Evolutionary conservation across 495 filamentous ascomycete genomes (phyloP).

Genomic region (Aspergillus taichungensis): DNA sequence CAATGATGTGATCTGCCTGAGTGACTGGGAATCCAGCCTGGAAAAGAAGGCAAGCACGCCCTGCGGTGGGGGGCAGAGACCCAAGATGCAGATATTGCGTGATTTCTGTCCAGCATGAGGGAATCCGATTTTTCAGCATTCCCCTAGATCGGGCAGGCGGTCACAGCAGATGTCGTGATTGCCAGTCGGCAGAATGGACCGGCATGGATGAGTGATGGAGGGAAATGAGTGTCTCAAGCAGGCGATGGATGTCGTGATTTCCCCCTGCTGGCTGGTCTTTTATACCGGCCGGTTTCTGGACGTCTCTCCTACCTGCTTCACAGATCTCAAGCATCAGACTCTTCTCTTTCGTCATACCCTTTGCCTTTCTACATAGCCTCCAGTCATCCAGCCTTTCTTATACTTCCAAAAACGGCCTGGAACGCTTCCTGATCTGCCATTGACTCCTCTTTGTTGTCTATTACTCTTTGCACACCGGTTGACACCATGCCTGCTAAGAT

Average conservation of each 20-base stretch:
- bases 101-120: slow-evolving; percentile 21
- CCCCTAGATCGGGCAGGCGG: slow-evolving; percentile 23
- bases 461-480: slow-evolving; percentile 1
- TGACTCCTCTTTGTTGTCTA: slow-evolving; percentile 12
- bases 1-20: too few relatives aligned
- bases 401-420: too few relatives aligned
- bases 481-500: slow-evolving; percentile 35
- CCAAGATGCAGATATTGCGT: slow-evolving; percentile 33
- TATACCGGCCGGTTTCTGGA: slow-evolving; percentile 16
- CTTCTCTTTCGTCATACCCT: too few relatives aligned
- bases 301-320: too few relatives aligned
- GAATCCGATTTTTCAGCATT: slow-evolving; percentile 18
- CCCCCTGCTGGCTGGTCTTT: slow-evolving; percentile 20
- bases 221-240: slow-evolving; percentile 9
- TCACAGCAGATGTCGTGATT: slow-evolving; percentile 28
- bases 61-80: slow-evolving; percentile 17
- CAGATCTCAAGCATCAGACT: too few relatives aligned
- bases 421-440: background rate
- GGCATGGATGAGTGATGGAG: slow-evolving; percentile 17
- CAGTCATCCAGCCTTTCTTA: too few relatives aligned
- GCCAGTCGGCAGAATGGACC: slow-evolving; percentile 24
- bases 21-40: too few relatives aligned
- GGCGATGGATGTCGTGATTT: slow-evolving; percentile 25
- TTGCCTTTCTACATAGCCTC: too few relatives aligned
- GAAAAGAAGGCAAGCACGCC: slow-evolving; percentile 5